phyloP scores from a whole-genome alignment of 2,329 filamentous ascomycete genomes.

The Claviceps capensis region DNA sequence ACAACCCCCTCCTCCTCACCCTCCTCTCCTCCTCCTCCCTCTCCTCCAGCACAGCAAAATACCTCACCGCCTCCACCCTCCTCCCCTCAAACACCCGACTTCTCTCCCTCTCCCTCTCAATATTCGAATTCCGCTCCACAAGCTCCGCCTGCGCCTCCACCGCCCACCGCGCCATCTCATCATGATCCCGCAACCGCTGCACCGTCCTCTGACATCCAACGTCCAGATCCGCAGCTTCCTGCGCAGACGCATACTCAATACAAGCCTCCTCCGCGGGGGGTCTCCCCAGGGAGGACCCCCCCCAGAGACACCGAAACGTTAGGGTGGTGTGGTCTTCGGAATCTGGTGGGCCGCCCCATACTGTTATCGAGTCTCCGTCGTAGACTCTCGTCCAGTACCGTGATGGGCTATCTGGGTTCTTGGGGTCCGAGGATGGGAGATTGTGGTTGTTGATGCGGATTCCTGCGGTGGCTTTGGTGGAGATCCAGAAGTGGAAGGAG shows the following conservation, averaged over 20 bases:
- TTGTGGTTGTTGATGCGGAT: constrained; percentile 65
- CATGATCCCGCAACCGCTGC: constrained; percentile 26
- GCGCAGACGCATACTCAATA: constrained; percentile 23
- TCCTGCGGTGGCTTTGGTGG: constrained; percentile 63
- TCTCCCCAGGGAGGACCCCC: constrained; percentile 32
- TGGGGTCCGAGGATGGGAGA: constrained; percentile 42
- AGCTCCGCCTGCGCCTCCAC: constrained; percentile 32
- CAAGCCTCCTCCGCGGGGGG: constrained; percentile 17
- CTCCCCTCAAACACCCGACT: constrained; percentile 35
- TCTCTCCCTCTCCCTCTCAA: constrained; percentile 33
- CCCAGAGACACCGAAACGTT: constrained; percentile 41
- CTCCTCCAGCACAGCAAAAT: constrained; percentile 19
- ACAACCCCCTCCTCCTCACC: neutral
- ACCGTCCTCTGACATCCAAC: constrained; percentile 32
- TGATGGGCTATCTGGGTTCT: constrained; percentile 41
- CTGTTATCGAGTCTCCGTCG: constrained; percentile 61
- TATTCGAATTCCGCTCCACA: constrained; percentile 23
- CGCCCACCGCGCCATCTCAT: constrained; percentile 26
- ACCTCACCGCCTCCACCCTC: constrained; percentile 31
- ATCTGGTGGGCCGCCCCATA: constrained; percentile 42
- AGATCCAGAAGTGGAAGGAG: constrained; percentile 57
- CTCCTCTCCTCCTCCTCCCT: neutral
- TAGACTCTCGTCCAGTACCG: constrained; percentile 54
- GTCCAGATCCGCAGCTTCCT: constrained; percentile 33
- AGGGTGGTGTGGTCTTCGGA: constrained; percentile 29